Percentiles rank a stretch among this genome's conserved stretches.
Evolutionary conservation across 176 grass and related monocot genomes (phyloP).

Genomic region (Oryza officinalis): DNA sequence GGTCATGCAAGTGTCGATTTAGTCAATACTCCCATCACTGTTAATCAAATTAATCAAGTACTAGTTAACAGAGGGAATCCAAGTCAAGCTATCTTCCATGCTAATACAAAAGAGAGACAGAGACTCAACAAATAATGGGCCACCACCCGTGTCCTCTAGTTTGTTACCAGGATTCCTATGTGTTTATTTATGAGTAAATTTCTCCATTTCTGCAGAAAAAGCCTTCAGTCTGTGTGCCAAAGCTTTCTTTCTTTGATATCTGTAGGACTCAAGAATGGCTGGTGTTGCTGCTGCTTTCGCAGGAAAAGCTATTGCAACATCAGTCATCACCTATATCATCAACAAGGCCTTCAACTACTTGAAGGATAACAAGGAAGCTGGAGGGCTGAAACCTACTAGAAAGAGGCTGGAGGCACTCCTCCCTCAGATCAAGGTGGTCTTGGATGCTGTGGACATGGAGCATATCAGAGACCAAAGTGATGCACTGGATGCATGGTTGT

Average conservation of each 20-base stretch:
- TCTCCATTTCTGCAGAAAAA: too few species aligned
- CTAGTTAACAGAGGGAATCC: too few species aligned
- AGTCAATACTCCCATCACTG: too few species aligned
- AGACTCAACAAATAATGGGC: too few species aligned
- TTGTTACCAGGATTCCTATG: too few species aligned
- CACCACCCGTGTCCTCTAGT: too few species aligned
- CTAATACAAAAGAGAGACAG: too few species aligned
- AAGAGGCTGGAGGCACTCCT: background rate
- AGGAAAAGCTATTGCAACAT: slow-evolving; percentile 26
- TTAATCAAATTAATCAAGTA: too few species aligned
- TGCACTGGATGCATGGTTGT: slow-evolving; percentile 35
- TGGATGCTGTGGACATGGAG: slow-evolving; percentile 22
- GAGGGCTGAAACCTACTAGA: background rate
- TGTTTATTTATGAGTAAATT: too few species aligned
- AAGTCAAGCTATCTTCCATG: too few species aligned
- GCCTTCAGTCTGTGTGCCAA: background rate
- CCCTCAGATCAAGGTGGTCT: slow-evolving; percentile 26
- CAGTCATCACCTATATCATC: slow-evolving; percentile 23
- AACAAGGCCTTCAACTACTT: slow-evolving; percentile 25
- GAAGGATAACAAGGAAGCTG: background rate
- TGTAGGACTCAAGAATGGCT: background rate
- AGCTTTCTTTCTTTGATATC: background rate
- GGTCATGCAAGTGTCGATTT: too few species aligned
- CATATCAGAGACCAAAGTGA: slow-evolving; percentile 21
- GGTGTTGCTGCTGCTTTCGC: slow-evolving; percentile 29